Evolutionary conservation across 176 grass and related monocot species (phyloP).

Genomic region (Eragrostis nindensis): DNA sequence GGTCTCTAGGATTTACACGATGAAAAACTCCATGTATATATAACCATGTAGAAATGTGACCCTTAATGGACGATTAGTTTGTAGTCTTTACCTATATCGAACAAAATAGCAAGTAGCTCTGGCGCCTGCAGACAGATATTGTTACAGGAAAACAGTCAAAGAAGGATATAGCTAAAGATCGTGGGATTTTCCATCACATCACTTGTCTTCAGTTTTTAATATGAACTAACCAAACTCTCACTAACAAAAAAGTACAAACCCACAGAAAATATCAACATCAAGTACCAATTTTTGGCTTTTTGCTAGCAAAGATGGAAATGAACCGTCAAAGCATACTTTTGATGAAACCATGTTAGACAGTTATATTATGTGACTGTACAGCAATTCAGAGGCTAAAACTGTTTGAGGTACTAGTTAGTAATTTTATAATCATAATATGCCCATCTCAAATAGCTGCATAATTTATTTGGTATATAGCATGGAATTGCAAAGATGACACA

Average conservation of each 20-base stretch:
- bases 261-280: not conserved
- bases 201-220: slow-evolving; percentile 12
- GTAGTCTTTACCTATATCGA: slow-evolving; percentile 73
- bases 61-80: slow-evolving; percentile 4
- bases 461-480: slow-evolving; percentile 16
- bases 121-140: slow-evolving; percentile 70
- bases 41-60: slow-evolving; percentile 5
- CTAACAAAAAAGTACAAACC: not conserved
- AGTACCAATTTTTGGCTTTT: not conserved
- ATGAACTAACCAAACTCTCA: slow-evolving; percentile 21
- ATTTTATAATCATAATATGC: slow-evolving; percentile 20
- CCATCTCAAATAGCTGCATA: slow-evolving; percentile 1
- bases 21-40: not conserved
- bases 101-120: slow-evolving; percentile 76
- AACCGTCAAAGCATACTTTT: not conserved
- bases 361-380: slow-evolving; percentile 14
- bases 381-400: not conserved
- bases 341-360: not conserved
- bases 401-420: not conserved
- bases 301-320: not conserved
- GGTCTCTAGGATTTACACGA: not conserved
- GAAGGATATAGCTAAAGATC: slow-evolving; percentile 11
- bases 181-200: not conserved
- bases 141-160: slow-evolving; percentile 8
- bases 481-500: slow-evolving; percentile 1